phyloP scores from a whole-genome alignment of 1,284 basidiomycete species.

The Ceratobasidium sp. region DNA sequence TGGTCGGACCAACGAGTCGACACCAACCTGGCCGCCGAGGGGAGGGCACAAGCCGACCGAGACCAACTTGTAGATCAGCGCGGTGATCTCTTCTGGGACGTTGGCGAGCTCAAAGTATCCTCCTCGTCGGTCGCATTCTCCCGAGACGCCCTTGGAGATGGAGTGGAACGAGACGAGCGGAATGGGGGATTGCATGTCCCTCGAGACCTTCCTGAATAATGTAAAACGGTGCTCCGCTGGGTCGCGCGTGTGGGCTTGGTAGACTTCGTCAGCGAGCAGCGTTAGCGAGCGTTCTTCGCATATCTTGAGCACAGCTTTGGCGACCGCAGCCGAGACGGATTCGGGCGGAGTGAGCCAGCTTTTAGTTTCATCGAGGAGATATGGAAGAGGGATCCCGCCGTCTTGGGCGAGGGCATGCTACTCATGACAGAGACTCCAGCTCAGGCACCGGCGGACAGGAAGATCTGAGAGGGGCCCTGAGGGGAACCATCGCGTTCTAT shows the following conservation, averaged over 20 bases:
- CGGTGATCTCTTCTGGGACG: conserved; percentile 74
- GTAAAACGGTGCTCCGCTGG: conserved; percentile 74
- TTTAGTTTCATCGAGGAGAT: conserved; percentile 83
- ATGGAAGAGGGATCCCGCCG: conserved; percentile 82
- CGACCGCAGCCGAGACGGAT: conserved; percentile 72
- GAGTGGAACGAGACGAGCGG: conserved; percentile 94
- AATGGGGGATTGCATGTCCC: conserved; percentile 65
- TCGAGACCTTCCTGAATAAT: conserved; percentile 89
- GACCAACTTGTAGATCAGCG: conserved; percentile 94
- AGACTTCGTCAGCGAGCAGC: conserved; percentile 93
- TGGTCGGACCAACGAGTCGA: conserved; percentile 89
- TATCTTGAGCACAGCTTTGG: conserved; percentile 76
- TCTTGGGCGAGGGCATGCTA: conserved; percentile 82
- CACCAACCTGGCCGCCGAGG: conserved; percentile 86
- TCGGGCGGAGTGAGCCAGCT: conserved; percentile 86
- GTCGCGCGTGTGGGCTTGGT: conserved; percentile 89
- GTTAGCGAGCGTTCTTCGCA: conserved; percentile 87
- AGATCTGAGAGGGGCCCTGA: conserved; percentile 86
- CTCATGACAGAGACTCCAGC: conserved; percentile 90
- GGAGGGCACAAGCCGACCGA: conserved; percentile 89
- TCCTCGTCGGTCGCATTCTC: conserved; percentile 92
- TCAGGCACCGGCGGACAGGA: conserved; percentile 93
- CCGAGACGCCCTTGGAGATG: conserved; percentile 91
- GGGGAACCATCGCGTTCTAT: too few species aligned
- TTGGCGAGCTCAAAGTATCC: conserved; percentile 94